These are phyloP conservation scores for Clonostachys byssicola DNA, from an alignment of 2,329 filamentous ascomycete genomes.

Conservation along the genomic window DNA sequence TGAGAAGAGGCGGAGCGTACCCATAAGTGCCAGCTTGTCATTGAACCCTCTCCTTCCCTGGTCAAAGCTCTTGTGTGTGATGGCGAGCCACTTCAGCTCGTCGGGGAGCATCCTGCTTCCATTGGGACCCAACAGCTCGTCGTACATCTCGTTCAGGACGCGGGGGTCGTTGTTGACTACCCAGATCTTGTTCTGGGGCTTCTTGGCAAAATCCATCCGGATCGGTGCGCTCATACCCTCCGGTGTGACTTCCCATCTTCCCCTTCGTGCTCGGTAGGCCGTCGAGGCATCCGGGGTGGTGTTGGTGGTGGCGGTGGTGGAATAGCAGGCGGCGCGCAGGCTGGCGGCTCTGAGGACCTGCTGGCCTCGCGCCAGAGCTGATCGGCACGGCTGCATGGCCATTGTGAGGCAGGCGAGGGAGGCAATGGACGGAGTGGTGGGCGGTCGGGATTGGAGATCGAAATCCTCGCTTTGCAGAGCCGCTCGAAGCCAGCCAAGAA, in stretches of 20 bases:
- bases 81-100: slow-evolving; percentile 92
- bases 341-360: slow-evolving; percentile 13
- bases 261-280: slow-evolving; percentile 23
- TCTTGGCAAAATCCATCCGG: slow-evolving; percentile 53
- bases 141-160: slow-evolving; percentile 74
- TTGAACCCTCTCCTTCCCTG: slow-evolving; percentile 93
- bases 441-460: not conserved
- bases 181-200: slow-evolving; percentile 51
- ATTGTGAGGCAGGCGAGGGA: slow-evolving; percentile 11
- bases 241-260: slow-evolving; percentile 63
- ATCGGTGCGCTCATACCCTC: slow-evolving; percentile 66
- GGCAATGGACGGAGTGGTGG: not conserved
- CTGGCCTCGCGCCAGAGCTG: slow-evolving; percentile 16
- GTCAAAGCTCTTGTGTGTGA: slow-evolving; percentile 98
- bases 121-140: slow-evolving; percentile 66
- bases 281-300: not conserved
- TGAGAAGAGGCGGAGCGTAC: slow-evolving; percentile 36
- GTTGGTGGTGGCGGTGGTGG: slow-evolving; percentile 13
- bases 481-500: not conserved
- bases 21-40: slow-evolving; percentile 84
- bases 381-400: slow-evolving; percentile 25
- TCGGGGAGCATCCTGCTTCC: slow-evolving; percentile 75
- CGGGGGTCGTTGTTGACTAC: slow-evolving; percentile 71
- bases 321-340: slow-evolving; percentile 19
- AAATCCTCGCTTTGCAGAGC: not conserved